Evolutionary conservation across 2,329 filamentous ascomycete genomes (phyloP), one percentile per base, ranked within the genome.

Genomic region (Exophiala lecanii-corni): DNA sequence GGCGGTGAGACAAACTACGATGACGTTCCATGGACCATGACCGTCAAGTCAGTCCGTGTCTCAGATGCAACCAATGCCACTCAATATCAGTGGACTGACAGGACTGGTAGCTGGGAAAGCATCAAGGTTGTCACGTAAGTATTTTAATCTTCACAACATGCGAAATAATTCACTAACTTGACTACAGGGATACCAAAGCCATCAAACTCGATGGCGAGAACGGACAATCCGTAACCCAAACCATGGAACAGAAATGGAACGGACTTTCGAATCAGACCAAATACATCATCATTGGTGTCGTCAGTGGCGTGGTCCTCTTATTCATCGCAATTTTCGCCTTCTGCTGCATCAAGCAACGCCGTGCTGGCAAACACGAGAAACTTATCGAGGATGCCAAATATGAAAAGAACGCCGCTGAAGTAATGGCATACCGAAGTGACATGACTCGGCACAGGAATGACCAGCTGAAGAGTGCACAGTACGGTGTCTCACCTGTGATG

Each of bases 1-100:
- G 78, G 84, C 42, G 92, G 92, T 10, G 75, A 79, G 36, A 95
- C 88, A 36, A 81, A 96, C 68, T 98, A 92, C 69, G 74, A 75
- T 44, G 60, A 82, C 51, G 91, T 86, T 0, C 92, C 92, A 1
- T 98, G 85, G 69, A 80, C 75, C 51, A 97, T 97, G 89, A 70
- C 78, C 41, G 82, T 97, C 60, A 78, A 84, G 64, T 84, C 77
- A 20, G 67, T 96, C 55, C 72, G 76, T 41, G 78, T 95, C 31
- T 82, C 82, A 39, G 48, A 61, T 48, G 55, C 51, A 18, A 49
- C 43, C 49, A 62, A 62, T 42, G 61, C 60, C 18, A 64, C 55
- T 37, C 52, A 57, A 26, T 71, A 71, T 51, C 53, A 53, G 39
- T 71, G 67, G 48, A 55, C 56, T 43, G 68, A 70, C 54, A 51